Percentiles rank a stretch among this genome's conserved stretches.
Conservation (phyloP, 106 monocot genomes). For the Dendrobium officinale region DNA sequence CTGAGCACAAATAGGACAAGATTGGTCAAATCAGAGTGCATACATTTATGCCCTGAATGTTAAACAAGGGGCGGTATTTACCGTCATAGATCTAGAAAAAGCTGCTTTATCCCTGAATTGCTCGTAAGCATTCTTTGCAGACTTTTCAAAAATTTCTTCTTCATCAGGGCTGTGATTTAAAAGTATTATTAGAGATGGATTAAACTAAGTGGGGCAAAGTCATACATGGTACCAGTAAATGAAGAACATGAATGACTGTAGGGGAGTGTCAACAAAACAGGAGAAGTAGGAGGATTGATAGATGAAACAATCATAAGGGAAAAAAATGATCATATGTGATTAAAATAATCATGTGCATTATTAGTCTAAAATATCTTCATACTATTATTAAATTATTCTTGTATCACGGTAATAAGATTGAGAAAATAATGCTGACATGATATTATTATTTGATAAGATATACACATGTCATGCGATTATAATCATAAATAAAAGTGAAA, state of each 20-base stretch:
- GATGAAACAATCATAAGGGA: too few species aligned
- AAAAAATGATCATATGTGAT: too few species aligned
- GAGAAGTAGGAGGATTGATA: too few species aligned
- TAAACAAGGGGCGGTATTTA: slow-evolving; percentile 20
- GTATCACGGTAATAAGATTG: too few species aligned
- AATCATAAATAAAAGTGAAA: too few species aligned
- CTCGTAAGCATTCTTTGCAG: slow-evolving; percentile 54
- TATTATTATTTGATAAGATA: too few species aligned
- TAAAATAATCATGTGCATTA: too few species aligned
- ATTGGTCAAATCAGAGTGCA: not conserved
- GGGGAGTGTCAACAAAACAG: not conserved
- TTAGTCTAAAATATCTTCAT: too few species aligned
- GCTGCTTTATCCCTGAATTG: slow-evolving; percentile 92
- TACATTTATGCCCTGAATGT: not conserved
- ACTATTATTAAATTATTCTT: too few species aligned
- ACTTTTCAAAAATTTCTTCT: slow-evolving; percentile 74
- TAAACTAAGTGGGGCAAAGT: not conserved
- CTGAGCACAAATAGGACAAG: slow-evolving; percentile 27
- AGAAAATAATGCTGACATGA: too few species aligned
- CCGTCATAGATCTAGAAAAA: slow-evolving; percentile 81
- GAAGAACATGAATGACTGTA: not conserved
- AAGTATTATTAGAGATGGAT: not conserved
- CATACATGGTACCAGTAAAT: not conserved
- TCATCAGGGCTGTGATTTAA: slow-evolving; percentile 62
- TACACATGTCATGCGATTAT: too few species aligned